Conservation (phyloP, 2,329 filamentous ascomycete species). For the Akanthomyces muscarius region DNA sequence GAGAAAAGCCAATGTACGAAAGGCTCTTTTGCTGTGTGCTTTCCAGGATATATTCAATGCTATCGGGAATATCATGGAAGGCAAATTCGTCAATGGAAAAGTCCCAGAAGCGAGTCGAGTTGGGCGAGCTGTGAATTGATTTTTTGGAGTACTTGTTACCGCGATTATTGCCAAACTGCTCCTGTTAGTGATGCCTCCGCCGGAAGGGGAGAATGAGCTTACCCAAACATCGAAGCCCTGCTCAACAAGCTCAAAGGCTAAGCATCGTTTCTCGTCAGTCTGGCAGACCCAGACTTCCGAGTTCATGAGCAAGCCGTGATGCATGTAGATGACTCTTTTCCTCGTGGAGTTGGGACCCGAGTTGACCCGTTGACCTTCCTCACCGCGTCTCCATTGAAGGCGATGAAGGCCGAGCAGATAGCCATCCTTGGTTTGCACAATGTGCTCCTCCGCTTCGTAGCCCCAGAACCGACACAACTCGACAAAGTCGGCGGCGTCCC, state of each 20-base stretch:
- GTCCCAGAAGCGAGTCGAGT: constrained; percentile 81
- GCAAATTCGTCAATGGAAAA: constrained; percentile 99
- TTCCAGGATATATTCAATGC: constrained; percentile 83
- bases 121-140: constrained; percentile 70
- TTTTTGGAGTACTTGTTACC: constrained; percentile 99
- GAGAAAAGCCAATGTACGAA: constrained; percentile 95
- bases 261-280: constrained; percentile 77
- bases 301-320: constrained; percentile 97
- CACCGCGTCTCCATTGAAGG: constrained; percentile 75
- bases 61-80: constrained; percentile 94
- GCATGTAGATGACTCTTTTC: constrained; percentile 89
- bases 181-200: constrained; percentile 24
- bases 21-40: constrained; percentile 78
- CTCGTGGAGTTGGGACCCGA: constrained; percentile 60
- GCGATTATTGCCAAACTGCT: constrained; percentile 86
- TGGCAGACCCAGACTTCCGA: constrained; percentile 97
- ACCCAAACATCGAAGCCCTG: constrained; percentile 95
- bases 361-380: constrained; percentile 77
- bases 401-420: constrained; percentile 89
- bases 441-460: constrained; percentile 92
- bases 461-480: constrained; percentile 90
- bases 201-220: constrained; percentile 29
- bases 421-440: constrained; percentile 90
- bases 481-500: constrained; percentile 84
- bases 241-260: constrained; percentile 87